These are phyloP conservation scores for Xerocomellus intermedius DNA, from an alignment of 768 basidiomycete genomes.

Conservation along the genomic window DNA sequence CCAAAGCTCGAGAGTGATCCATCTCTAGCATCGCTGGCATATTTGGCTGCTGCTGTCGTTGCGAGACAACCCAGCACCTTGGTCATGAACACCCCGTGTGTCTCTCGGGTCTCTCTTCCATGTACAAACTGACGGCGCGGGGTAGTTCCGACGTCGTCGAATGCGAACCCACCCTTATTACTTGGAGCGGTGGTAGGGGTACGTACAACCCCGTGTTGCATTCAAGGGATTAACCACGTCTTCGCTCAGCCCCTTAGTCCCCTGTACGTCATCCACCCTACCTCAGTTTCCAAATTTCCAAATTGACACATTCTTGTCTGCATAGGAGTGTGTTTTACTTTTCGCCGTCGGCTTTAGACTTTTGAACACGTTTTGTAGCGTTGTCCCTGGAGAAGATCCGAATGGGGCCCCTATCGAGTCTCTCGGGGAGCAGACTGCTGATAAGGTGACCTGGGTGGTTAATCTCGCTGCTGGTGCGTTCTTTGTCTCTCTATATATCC, in stretches of 20 bases:
- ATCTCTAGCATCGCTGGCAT: neutral
- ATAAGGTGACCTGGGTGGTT: neutral
- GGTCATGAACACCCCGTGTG: neutral
- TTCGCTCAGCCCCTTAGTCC: constrained; percentile 41
- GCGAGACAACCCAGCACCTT: neutral
- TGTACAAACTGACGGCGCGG: neutral
- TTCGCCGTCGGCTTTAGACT: neutral
- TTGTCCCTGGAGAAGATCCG: neutral
- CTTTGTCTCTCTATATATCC: no score
- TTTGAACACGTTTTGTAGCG: neutral
- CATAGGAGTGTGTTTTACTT: constrained; percentile 27
- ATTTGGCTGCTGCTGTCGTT: neutral
- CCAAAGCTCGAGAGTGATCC: neutral
- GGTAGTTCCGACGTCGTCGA: neutral
- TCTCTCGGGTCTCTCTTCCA: neutral
- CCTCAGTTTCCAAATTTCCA: neutral
- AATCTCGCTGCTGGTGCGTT: constrained; percentile 8
- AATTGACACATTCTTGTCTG: constrained; percentile 21
- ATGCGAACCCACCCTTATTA: neutral
- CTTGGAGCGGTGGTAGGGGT: neutral
- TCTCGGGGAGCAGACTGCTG: neutral
- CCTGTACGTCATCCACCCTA: constrained; percentile 42
- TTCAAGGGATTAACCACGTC: neutral
- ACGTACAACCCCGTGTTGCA: neutral
- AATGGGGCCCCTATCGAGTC: neutral